phyloP scores from a whole-genome alignment of 2,329 filamentous ascomycete genomes.

The Colletotrichum musicola region DNA sequence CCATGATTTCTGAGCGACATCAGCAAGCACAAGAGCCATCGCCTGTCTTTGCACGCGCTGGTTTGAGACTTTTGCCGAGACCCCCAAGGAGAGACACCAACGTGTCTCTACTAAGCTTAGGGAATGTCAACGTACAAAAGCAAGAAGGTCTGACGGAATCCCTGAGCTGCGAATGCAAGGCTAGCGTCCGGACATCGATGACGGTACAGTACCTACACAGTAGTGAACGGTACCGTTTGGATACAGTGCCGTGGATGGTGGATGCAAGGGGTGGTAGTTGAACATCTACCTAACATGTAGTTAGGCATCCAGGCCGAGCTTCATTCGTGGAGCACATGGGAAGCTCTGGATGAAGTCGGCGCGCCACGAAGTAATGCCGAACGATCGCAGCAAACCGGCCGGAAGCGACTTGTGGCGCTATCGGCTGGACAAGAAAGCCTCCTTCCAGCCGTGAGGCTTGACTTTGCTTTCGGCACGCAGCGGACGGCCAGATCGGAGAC shows the following conservation, averaged over 20 bases:
- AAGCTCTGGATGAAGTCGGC: neutral
- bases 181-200: neutral
- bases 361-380: slow-evolving; percentile 8
- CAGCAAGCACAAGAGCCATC: slow-evolving; percentile 4
- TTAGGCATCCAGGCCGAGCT: neutral
- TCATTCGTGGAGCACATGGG: neutral
- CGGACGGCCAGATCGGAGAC: neutral
- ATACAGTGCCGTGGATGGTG: slow-evolving; percentile 6
- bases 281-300: neutral
- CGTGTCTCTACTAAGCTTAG: slow-evolving; percentile 5
- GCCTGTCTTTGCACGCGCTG: neutral
- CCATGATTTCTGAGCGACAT: neutral
- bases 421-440: neutral
- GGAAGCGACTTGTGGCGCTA: slow-evolving; percentile 16
- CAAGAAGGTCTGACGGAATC: neutral
- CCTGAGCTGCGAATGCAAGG: neutral
- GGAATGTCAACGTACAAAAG: neutral
- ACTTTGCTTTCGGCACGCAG: slow-evolving; percentile 11
- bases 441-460: neutral
- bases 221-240: neutral
- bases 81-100: slow-evolving; percentile 12
- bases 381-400: neutral
- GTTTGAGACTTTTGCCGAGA: neutral
- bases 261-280: slow-evolving; percentile 22
- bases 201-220: neutral